A percentile compares a stretch with the other conserved stretches of the same genome.
Conservation (phyloP, 73 alveolate genomes). For the Symbiodinium natans region DNA sequence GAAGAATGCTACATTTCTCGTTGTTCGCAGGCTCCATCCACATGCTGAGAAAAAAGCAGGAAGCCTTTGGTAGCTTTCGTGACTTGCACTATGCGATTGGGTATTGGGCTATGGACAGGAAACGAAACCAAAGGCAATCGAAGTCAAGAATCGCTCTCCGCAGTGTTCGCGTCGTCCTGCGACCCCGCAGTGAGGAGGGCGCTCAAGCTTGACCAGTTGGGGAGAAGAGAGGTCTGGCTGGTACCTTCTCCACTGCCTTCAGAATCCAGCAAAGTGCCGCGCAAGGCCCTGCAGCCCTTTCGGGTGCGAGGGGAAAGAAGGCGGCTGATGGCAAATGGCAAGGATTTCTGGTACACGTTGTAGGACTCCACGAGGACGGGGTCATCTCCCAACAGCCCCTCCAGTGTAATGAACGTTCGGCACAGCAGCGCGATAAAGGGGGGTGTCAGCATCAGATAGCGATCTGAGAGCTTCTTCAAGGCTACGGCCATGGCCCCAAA, state of each 20-base stretch:
- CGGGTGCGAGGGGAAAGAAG: constrained; percentile 86
- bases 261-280: background rate
- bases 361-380: constrained; percentile 59
- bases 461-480: constrained; percentile 75
- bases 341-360: constrained; percentile 73
- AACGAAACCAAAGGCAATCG: too few relatives aligned
- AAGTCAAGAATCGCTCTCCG: too few relatives aligned
- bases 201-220: constrained; percentile 53
- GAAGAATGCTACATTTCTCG: too few relatives aligned
- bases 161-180: background rate
- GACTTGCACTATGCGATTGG: too few relatives aligned
- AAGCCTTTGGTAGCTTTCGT: too few relatives aligned
- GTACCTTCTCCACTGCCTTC: background rate
- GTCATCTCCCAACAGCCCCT: constrained; percentile 85
- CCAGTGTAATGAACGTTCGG: constrained; percentile 87
- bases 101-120: too few relatives aligned
- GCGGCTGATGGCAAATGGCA: constrained; percentile 91
- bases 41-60: too few relatives aligned
- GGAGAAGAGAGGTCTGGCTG: too few relatives aligned
- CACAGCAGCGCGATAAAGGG: constrained; percentile 88
- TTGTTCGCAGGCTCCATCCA: too few relatives aligned
- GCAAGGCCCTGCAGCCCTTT: constrained; percentile 46
- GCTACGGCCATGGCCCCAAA: constrained; percentile 94
- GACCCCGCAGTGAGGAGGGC: constrained; percentile 60
- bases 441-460: constrained; percentile 84